These are phyloP conservation scores for Kernera saxatilis DNA, from an alignment of 345 rosid genomes.

Conservation along the genomic window DNA sequence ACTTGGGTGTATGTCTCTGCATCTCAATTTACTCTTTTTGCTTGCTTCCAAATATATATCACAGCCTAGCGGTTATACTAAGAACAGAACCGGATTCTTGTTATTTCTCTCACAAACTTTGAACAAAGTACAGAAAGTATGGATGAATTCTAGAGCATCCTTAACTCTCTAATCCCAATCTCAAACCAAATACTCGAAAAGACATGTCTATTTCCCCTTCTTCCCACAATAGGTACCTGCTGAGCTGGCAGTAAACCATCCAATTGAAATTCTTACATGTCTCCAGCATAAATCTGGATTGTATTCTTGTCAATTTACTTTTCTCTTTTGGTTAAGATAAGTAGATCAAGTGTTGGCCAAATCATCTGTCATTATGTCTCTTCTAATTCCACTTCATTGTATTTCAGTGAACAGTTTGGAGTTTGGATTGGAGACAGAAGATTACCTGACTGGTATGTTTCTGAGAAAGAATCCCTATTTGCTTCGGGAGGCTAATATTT, in stretches of 20 bases:
- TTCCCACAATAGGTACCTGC: too few species aligned
- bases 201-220: too few species aligned
- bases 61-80: neutral
- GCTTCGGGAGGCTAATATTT: neutral
- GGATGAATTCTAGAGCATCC: neutral
- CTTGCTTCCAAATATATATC: neutral
- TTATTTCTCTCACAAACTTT: neutral
- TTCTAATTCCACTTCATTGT: neutral
- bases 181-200: neutral
- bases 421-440: slow-evolving; percentile 78
- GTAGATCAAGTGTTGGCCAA: neutral
- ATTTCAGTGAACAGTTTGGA: slow-evolving; percentile 64
- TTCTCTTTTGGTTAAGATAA: neutral
- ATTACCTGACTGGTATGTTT: slow-evolving; percentile 77
- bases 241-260: too few species aligned
- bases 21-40: neutral
- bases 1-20: slow-evolving; percentile 68
- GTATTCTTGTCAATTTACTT: neutral
- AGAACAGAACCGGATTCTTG: neutral
- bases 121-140: neutral
- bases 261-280: too few species aligned
- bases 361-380: neutral
- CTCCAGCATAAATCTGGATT: neutral
- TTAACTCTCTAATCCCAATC: neutral
- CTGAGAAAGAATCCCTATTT: neutral